phyloP scores from a whole-genome alignment of 192 early-diverging fungal genomes.

The Backusella tuberculispora region DNA sequence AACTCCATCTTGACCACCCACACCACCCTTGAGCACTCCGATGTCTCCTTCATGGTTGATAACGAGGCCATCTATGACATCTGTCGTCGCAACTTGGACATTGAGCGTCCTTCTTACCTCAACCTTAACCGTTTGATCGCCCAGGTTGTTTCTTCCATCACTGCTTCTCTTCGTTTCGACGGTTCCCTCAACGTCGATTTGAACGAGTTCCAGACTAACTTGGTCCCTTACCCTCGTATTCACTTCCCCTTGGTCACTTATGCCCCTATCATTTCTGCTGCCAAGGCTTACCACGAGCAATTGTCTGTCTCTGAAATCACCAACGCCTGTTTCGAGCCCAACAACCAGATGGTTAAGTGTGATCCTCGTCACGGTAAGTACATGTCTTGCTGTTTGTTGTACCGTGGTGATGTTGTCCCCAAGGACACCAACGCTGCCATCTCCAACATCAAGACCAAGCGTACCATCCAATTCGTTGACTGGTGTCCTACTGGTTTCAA shows the following conservation, averaged over 20 bases:
- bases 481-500: constrained; percentile 99
- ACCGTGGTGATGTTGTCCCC: constrained; percentile 98
- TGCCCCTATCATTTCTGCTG: constrained; percentile 91
- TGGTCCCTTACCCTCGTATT: constrained; percentile 99
- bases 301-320: constrained; percentile 96
- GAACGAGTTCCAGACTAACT: constrained; percentile 99
- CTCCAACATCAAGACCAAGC: constrained; percentile 91
- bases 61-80: constrained; percentile 99
- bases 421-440: constrained; percentile 96
- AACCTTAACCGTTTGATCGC: constrained; percentile 98
- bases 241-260: constrained; percentile 99
- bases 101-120: constrained; percentile 95
- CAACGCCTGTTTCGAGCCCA: constrained; percentile 95
- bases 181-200: constrained; percentile 99
- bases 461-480: constrained; percentile 97
- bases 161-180: constrained; percentile 97
- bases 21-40: constrained; percentile 98
- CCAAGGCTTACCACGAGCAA: constrained; percentile 98
- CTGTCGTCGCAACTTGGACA: constrained; percentile 97
- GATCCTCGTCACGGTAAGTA: constrained; percentile 97
- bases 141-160: constrained; percentile 99
- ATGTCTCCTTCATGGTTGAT: constrained; percentile 99
- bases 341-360: constrained; percentile 99
- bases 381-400: constrained; percentile 99
- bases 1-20: constrained; percentile 99